Conservation (phyloP, 192 early-diverging fungal species). For the Chytriomyces confervae region DNA sequence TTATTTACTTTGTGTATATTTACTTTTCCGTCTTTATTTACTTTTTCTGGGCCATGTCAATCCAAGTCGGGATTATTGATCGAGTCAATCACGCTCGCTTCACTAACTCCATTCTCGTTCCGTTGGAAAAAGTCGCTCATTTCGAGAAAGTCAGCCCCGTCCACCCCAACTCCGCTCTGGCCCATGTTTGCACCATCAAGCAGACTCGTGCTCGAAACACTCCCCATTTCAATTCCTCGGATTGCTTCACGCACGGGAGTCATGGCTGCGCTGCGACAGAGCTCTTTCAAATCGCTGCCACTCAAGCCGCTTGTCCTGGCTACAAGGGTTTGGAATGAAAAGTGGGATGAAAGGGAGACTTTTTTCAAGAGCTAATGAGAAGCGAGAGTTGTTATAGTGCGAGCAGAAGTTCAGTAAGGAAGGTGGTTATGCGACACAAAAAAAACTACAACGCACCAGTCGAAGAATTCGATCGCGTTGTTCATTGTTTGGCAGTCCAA, state of each 20-base stretch:
- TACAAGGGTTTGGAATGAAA: slow-evolving; percentile 76
- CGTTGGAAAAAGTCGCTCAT: slow-evolving; percentile 43
- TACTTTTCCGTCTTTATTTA: no score
- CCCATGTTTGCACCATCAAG: background rate
- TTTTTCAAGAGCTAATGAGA: slow-evolving; percentile 71
- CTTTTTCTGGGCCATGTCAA: background rate
- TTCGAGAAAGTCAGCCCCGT: slow-evolving; percentile 32
- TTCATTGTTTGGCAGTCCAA: slow-evolving; percentile 79
- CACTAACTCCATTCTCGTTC: background rate
- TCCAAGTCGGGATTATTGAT: background rate
- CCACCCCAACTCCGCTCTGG: background rate
- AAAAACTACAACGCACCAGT: slow-evolving; percentile 37
- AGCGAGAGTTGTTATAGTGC: no score
- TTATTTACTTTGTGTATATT: no score
- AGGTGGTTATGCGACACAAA: background rate
- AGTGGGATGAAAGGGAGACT: slow-evolving; percentile 65
- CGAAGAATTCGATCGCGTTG: slow-evolving; percentile 85
- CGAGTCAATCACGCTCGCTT: background rate
- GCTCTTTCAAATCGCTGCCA: slow-evolving; percentile 96
- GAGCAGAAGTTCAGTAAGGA: background rate
- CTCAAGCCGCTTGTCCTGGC: slow-evolving; percentile 79
- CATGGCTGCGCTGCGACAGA: slow-evolving; percentile 96
- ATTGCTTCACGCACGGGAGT: slow-evolving; percentile 79
- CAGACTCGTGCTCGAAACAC: slow-evolving; percentile 21
- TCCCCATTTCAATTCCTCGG: slow-evolving; percentile 32